Evolutionary conservation across 1,284 basidiomycete genomes (phyloP).

Genomic region (Ceratobasidium sp.): DNA sequence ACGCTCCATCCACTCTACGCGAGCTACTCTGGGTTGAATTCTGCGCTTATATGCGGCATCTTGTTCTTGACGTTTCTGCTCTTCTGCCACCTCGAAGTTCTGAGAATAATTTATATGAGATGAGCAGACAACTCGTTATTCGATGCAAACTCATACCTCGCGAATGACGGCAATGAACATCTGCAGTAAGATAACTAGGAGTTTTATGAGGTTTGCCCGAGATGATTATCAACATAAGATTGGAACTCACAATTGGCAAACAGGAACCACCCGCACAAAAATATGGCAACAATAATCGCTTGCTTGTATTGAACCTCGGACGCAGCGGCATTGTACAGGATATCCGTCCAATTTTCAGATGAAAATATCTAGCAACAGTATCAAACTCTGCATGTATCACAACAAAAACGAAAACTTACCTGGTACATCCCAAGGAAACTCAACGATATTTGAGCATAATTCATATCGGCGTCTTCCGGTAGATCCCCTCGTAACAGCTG

Average conservation of each 20-base stretch:
- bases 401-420: conserved; percentile 53
- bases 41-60: conserved; percentile 69
- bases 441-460: conserved; percentile 92
- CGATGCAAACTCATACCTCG: conserved; percentile 64
- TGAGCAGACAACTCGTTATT: not conserved
- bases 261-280: conserved; percentile 89
- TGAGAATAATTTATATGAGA: conserved; percentile 51
- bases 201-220: conserved; percentile 29
- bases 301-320: conserved; percentile 80
- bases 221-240: conserved; percentile 11
- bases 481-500: conserved; percentile 88
- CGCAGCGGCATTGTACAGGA: conserved; percentile 79
- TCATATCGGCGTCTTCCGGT: conserved; percentile 69
- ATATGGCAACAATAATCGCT: conserved; percentile 79
- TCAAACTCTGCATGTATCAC: not conserved
- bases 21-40: conserved; percentile 59
- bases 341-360: conserved; percentile 93
- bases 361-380: conserved; percentile 78
- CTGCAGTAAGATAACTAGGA: conserved; percentile 90
- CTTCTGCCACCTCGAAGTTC: conserved; percentile 95
- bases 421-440: conserved; percentile 90
- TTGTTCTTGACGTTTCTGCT: conserved; percentile 89
- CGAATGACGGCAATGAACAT: conserved; percentile 99
- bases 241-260: conserved; percentile 87
- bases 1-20: conserved; percentile 77